These are phyloP conservation scores for Amphichorda felina DNA, from an alignment of 2,329 filamentous ascomycete genomes.

Conservation along the genomic window DNA sequence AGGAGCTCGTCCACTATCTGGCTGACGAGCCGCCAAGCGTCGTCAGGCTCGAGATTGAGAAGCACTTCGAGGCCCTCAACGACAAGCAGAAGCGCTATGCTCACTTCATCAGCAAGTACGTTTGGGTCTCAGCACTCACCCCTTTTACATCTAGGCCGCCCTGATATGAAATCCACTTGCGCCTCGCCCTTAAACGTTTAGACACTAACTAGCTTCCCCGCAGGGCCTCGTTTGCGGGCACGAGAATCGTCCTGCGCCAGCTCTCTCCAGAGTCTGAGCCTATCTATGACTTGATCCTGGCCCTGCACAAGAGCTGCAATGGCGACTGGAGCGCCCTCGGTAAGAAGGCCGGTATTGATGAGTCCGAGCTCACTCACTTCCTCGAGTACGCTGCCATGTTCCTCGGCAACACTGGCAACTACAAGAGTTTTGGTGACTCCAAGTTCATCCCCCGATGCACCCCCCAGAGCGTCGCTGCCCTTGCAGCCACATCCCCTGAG, in stretches of 20 bases:
- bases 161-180: not conserved
- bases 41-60: constrained; percentile 79
- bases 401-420: constrained; percentile 71
- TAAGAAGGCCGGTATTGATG: constrained; percentile 49
- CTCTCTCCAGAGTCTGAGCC: constrained; percentile 70
- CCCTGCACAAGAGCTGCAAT: constrained; percentile 51
- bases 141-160: not conserved
- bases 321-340: constrained; percentile 63
- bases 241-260: constrained; percentile 67
- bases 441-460: constrained; percentile 70
- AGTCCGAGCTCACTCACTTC: constrained; percentile 54
- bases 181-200: too few species aligned
- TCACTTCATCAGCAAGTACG: constrained; percentile 74
- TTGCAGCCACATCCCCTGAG: constrained; percentile 49
- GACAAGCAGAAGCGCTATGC: constrained; percentile 81
- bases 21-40: constrained; percentile 85
- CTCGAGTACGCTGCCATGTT: constrained; percentile 71
- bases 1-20: constrained; percentile 64
- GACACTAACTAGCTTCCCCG: not conserved
- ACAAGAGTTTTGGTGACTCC: constrained; percentile 77
- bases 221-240: constrained; percentile 67
- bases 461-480: constrained; percentile 49
- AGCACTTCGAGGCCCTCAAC: constrained; percentile 72
- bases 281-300: constrained; percentile 72
- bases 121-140: not conserved